A percentile compares a stretch with the other conserved stretches of the same genome.
Evolutionary conservation across 805 yeast species (phyloP).

Genomic region (Yamadazyma ubonensis): DNA sequence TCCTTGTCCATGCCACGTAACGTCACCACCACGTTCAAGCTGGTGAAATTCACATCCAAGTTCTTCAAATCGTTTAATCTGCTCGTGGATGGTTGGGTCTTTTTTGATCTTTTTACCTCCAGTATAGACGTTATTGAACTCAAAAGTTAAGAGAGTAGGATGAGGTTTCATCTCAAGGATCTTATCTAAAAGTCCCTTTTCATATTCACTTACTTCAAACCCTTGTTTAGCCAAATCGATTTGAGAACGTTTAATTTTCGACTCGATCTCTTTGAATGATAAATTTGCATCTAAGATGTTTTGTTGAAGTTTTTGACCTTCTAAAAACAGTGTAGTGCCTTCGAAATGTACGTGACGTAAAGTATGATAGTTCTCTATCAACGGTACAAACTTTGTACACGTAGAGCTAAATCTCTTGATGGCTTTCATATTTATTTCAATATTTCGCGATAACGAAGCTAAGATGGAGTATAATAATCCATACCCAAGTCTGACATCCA

Average conservation of each 20-base stretch:
- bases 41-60: slow-evolving; percentile 67
- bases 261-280: slow-evolving; percentile 52
- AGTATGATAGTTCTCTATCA: slow-evolving; percentile 32
- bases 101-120: slow-evolving; percentile 83
- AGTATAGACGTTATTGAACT: slow-evolving; percentile 83
- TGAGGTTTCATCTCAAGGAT: slow-evolving; percentile 45
- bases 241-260: slow-evolving; percentile 45
- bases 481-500: background rate
- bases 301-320: slow-evolving; percentile 58
- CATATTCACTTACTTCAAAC: slow-evolving; percentile 45
- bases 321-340: slow-evolving; percentile 38
- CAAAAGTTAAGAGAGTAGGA: slow-evolving; percentile 77
- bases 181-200: slow-evolving; percentile 42
- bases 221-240: slow-evolving; percentile 39
- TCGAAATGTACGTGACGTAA: slow-evolving; percentile 43
- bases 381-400: slow-evolving; percentile 30
- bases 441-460: background rate
- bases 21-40: slow-evolving; percentile 89
- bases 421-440: background rate
- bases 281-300: slow-evolving; percentile 55
- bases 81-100: slow-evolving; percentile 36
- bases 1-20: slow-evolving; percentile 96
- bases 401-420: slow-evolving; percentile 15
- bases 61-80: slow-evolving; percentile 25
- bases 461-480: background rate